Evolutionary conservation across 768 basidiomycete genomes (phyloP), one percentile per base, ranked within the genome.

Genomic region (Calocybe gangraenosa): DNA sequence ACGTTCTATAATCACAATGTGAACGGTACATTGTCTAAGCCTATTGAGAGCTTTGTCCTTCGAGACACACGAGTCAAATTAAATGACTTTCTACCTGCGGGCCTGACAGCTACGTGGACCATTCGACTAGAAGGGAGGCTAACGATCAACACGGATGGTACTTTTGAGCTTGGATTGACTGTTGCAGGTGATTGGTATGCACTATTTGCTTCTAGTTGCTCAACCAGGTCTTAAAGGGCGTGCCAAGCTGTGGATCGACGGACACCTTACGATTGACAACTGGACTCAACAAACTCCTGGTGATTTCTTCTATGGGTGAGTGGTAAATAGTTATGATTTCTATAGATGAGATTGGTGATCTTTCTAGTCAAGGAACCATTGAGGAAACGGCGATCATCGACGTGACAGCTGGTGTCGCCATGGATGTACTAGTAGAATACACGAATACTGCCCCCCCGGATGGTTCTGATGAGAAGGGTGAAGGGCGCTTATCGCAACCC

Each of bases 211-310:
- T 11, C 25, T 28, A n/a, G n/a, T n/a, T n/a, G n/a, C n/a, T n/a
- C n/a, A n/a, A n/a, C n/a, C n/a, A 7, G 20, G 18, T 25, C 30
- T 30, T 44, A 25, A 30, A 73, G 78, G 78, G 7, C 72, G 79
- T 19, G 81, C 79, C 4, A 82, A 82, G 61, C 63, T 90, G 1
- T 87, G 71, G 65, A 60, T 88, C 21, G 56, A 84, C 37, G 78
- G 73, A 8, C 58, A 77, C 52, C 58, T 84, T 42, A 66, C 74
- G 14, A 78, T 87, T 37, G 84, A 87, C 56, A 86, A 87, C 56
- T 84, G 82, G 75, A 82, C 78, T 7, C 76, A 77, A 51, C 83
- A 85, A 60, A 70, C 71, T 2, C 77, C 76, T 0, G 82, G 84
- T 0, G 82, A 84, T 49, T 80, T 83, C 65, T 84, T 82, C 63